A percentile compares a stretch with the other conserved stretches of the same genome.
phyloP scores from a whole-genome alignment of 192 early-diverging fungal genomes.

The Gryganskiella cystojenkinii region DNA sequence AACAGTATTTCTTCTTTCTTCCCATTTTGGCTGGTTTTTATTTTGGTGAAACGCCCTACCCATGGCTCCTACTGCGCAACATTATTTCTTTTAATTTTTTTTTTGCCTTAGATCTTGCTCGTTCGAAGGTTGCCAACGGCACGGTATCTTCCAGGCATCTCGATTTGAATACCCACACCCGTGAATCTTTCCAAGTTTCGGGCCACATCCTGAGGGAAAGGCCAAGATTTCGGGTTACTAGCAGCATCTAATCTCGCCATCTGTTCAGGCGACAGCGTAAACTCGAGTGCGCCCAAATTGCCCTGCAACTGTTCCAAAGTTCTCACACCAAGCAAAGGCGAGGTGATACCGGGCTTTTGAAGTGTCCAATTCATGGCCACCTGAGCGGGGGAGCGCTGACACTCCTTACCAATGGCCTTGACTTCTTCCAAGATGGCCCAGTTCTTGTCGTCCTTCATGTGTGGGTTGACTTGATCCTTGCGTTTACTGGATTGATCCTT shows the following conservation, averaged over 20 bases:
- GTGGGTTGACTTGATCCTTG: slow-evolving; percentile 1
- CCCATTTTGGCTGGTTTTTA: too few species aligned
- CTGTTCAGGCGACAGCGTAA: slow-evolving; percentile 42
- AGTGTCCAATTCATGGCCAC: slow-evolving; percentile 61
- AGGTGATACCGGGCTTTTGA: slow-evolving; percentile 57
- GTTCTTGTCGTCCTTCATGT: slow-evolving; percentile 31
- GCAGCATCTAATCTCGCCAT: slow-evolving; percentile 47
- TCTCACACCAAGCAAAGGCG: slow-evolving; percentile 45
- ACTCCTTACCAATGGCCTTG: slow-evolving; percentile 53
- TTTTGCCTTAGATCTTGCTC: slow-evolving; percentile 13
- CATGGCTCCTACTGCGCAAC: too few species aligned
- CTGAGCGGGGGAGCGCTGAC: slow-evolving; percentile 51
- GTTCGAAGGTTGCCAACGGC: slow-evolving; percentile 20
- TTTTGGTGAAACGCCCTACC: too few species aligned
- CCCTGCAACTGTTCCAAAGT: slow-evolving; percentile 47
- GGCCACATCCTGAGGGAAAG: slow-evolving; percentile 39
- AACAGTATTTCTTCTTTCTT: too few species aligned
- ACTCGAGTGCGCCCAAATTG: slow-evolving; percentile 49
- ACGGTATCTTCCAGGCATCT: slow-evolving; percentile 26
- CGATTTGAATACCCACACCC: slow-evolving; percentile 16
- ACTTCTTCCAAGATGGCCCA: slow-evolving; percentile 59
- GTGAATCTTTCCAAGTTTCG: slow-evolving; percentile 25
- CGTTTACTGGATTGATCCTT: slow-evolving; percentile 4
- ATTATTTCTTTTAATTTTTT: neutral
- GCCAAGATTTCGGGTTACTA: slow-evolving; percentile 43